phyloP scores from a whole-genome alignment of 306 rosid species.

The Bauhinia variegata region DNA sequence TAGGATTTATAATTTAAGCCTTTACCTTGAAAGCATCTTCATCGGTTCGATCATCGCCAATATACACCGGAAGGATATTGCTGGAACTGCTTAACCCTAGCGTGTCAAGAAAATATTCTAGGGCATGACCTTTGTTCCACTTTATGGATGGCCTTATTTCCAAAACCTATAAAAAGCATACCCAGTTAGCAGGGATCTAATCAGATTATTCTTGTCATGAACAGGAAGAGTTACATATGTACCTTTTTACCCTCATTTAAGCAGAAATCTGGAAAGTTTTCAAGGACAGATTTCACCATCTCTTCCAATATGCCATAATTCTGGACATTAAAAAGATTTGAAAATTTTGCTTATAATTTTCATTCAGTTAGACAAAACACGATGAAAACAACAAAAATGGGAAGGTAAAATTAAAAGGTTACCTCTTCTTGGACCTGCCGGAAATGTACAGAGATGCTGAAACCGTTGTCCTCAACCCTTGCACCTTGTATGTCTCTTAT shows the following conservation, averaged over 20 bases:
- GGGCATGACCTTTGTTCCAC: slow-evolving; percentile 97
- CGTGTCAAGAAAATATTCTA: slow-evolving; percentile 73
- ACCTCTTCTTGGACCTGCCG: slow-evolving; percentile 77
- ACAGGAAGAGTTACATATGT: no score
- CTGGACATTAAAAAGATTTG: slow-evolving; percentile 49
- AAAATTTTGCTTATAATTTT: background rate
- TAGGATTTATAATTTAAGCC: no score
- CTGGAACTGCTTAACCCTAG: slow-evolving; percentile 59
- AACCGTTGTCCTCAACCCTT: slow-evolving; percentile 74
- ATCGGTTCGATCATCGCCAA: slow-evolving; percentile 89
- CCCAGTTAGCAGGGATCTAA: slow-evolving; percentile 1
- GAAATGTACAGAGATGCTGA: slow-evolving; percentile 84
- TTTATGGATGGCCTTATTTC: slow-evolving; percentile 87
- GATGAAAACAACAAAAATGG: slow-evolving; percentile 1
- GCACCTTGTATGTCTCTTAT: slow-evolving; percentile 64
- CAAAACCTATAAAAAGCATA: slow-evolving; percentile 57
- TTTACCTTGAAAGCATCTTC: slow-evolving; percentile 94
- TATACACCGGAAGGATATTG: slow-evolving; percentile 75
- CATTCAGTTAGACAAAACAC: background rate
- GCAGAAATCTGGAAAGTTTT: slow-evolving; percentile 60
- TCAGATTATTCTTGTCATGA: slow-evolving; percentile 5
- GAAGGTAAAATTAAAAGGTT: background rate
- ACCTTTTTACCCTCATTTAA: slow-evolving; percentile 82
- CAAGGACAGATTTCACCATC: slow-evolving; percentile 66
- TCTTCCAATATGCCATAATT: slow-evolving; percentile 64